A percentile compares a stretch with the other conserved stretches of the same genome.
Evolutionary conservation across 2,329 filamentous ascomycete genomes (phyloP).

Genomic region (Mariannaea elegans): DNA sequence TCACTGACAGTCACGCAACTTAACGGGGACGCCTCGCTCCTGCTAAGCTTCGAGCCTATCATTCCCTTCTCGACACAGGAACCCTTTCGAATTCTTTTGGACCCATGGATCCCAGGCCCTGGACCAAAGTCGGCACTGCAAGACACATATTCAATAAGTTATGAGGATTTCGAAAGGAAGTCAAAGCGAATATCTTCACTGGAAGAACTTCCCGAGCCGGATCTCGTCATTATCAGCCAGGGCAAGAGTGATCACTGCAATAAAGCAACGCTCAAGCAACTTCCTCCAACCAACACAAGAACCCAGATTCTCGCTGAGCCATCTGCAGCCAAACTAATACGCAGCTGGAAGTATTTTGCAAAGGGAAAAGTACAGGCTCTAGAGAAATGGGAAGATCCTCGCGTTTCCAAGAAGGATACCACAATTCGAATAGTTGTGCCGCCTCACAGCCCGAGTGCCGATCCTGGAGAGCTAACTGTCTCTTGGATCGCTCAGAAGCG

Average conservation of each 20-base stretch:
- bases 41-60: conserved; percentile 68
- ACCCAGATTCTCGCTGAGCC: conserved; percentile 74
- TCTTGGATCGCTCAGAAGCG: conserved; percentile 69
- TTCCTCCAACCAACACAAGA: conserved; percentile 61
- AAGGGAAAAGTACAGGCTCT: conserved; percentile 56
- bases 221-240: conserved; percentile 58
- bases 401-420: conserved; percentile 43
- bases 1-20: conserved; percentile 70
- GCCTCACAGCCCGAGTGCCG: conserved; percentile 58
- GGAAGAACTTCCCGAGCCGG: conserved; percentile 51
- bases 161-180: conserved; percentile 63
- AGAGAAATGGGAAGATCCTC: conserved; percentile 56
- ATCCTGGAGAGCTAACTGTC: conserved; percentile 75
- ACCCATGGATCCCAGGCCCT: conserved; percentile 74
- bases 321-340: conserved; percentile 70
- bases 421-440: conserved; percentile 62
- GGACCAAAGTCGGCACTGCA: conserved; percentile 68
- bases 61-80: conserved; percentile 42
- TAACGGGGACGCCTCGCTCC: conserved; percentile 71
- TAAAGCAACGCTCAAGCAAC: conserved; percentile 71
- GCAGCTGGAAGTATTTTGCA: conserved; percentile 74
- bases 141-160: conserved; percentile 14
- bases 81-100: conserved; percentile 73
- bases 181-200: conserved; percentile 65
- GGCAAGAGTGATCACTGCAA: conserved; percentile 73